A percentile compares a stretch with the other conserved stretches of the same genome.
These are phyloP conservation scores for Macadamia integrifolia DNA, from an alignment of 164 flowering plant species.

Conservation along the genomic window DNA sequence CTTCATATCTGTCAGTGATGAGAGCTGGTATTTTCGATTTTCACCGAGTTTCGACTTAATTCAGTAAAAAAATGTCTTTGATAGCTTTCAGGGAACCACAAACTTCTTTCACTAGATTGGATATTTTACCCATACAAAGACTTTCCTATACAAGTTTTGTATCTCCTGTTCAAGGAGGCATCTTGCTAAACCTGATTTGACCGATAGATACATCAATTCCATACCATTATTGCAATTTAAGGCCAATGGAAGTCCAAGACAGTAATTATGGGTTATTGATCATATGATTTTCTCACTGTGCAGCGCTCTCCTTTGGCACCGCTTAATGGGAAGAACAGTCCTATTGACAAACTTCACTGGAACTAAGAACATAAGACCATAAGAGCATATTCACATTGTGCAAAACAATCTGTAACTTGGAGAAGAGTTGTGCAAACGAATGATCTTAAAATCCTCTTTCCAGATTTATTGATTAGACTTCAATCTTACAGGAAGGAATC, in stretches of 20 bases:
- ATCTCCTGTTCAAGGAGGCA: neutral
- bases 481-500: slow-evolving; percentile 50
- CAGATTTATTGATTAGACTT: neutral
- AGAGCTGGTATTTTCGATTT: too few relatives aligned
- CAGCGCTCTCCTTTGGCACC: slow-evolving; percentile 97
- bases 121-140: too few relatives aligned
- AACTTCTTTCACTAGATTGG: neutral
- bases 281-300: slow-evolving; percentile 8
- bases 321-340: slow-evolving; percentile 75
- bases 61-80: too few relatives aligned
- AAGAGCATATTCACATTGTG: slow-evolving; percentile 77
- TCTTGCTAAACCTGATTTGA: neutral
- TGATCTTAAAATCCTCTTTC: neutral
- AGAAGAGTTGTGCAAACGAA: neutral
- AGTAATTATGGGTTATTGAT: neutral
- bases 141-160: neutral
- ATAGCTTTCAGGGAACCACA: too few relatives aligned
- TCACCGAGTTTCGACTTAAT: too few relatives aligned
- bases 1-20: too few relatives aligned
- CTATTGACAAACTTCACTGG: slow-evolving; percentile 57
- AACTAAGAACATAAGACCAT: slow-evolving; percentile 28
- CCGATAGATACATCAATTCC: neutral
- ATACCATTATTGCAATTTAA: too few relatives aligned
- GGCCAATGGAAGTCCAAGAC: neutral
- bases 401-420: slow-evolving; percentile 60